Evolutionary conservation across 805 yeast genomes (phyloP).

Genomic region (Maudiozyma pseudohumilis): DNA sequence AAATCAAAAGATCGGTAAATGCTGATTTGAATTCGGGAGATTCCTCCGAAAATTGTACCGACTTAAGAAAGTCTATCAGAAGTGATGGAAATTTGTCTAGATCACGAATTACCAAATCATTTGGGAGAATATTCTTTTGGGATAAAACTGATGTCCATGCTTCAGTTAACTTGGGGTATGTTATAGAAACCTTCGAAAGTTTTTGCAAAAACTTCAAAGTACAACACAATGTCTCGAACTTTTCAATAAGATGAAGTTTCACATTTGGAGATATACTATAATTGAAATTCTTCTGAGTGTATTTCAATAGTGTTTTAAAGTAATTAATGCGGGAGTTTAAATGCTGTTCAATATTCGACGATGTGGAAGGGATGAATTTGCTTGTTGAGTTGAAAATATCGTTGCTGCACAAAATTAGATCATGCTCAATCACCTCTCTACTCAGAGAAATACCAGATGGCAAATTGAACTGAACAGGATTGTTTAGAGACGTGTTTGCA

Average conservation of each 20-base stretch:
- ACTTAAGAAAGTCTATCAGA: constrained; percentile 19
- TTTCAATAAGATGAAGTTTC: constrained; percentile 33
- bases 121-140: constrained; percentile 10
- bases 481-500: constrained; percentile 36
- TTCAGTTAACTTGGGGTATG: constrained; percentile 1
- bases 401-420: constrained; percentile 40
- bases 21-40: constrained; percentile 12
- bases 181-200: constrained; percentile 6
- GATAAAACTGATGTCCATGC: constrained; percentile 9
- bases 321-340: constrained; percentile 40
- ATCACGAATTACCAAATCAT: constrained; percentile 18
- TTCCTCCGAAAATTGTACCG: constrained; percentile 8
- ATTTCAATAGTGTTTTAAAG: constrained; percentile 37
- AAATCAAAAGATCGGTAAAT: constrained; percentile 17
- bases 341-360: constrained; percentile 42
- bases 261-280: constrained; percentile 28
- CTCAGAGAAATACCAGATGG: constrained; percentile 38
- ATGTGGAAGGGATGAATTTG: constrained; percentile 43
- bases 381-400: constrained; percentile 53
- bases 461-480: constrained; percentile 41
- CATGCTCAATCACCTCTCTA: constrained; percentile 36
- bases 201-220: constrained; percentile 36
- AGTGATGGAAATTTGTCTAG: constrained; percentile 20
- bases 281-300: constrained; percentile 37
- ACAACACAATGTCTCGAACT: constrained; percentile 38